Evolutionary conservation across 176 grass and related monocot species (phyloP).

Genomic region (Aegilops tauschii): DNA sequence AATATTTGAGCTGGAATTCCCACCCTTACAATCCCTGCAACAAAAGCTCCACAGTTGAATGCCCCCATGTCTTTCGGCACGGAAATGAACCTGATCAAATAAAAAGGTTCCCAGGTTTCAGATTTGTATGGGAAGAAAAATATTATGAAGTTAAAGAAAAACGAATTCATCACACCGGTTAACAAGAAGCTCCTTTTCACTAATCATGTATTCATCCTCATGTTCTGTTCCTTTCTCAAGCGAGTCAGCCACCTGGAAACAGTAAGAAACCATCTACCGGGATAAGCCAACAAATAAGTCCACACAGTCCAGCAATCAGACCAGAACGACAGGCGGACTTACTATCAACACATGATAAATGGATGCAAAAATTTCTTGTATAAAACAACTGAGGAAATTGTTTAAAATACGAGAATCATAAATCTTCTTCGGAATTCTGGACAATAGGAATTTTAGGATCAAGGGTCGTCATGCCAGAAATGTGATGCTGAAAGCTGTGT

Average conservation of each 20-base stretch:
- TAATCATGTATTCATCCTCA: constrained; percentile 99
- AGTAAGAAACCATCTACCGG: constrained; percentile 27
- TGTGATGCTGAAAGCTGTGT: neutral
- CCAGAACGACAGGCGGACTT: neutral
- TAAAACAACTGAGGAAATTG: neutral
- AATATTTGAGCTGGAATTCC: constrained; percentile 19
- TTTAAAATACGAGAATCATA: neutral
- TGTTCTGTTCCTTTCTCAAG: constrained; percentile 99
- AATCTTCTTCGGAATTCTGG: neutral
- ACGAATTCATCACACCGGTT: constrained; percentile 58
- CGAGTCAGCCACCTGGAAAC: constrained; percentile 80
- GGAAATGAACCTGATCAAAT: constrained; percentile 86
- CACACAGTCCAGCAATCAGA: neutral
- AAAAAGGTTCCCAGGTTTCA: neutral
- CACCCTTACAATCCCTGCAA: constrained; percentile 92
- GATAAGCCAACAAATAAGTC: constrained; percentile 15
- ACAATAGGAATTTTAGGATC: no score
- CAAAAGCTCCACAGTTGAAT: constrained; percentile 98
- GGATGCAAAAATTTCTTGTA: neutral
- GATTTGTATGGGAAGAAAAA: neutral
- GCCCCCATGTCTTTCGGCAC: constrained; percentile 98
- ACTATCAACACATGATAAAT: neutral
- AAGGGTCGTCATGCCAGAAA: neutral
- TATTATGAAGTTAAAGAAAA: neutral
- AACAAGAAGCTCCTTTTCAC: constrained; percentile 98